Conservation (phyloP, 805 yeast species). For the Komagataella ulmi region DNA sequence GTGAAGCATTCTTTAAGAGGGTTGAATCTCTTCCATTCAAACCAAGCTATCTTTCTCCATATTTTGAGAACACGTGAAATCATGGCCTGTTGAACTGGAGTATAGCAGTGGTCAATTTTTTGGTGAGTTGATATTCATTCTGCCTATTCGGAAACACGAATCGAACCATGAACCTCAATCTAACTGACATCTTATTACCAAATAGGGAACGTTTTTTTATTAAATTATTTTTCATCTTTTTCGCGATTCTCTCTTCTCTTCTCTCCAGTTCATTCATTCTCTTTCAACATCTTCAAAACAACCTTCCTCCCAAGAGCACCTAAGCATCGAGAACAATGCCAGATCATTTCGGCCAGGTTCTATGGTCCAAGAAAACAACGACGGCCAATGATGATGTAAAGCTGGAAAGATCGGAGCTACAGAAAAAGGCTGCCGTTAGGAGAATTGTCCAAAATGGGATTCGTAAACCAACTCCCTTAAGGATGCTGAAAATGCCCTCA, state of each 20-base stretch:
- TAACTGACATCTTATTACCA: background rate
- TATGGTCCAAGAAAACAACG: background rate
- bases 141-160: too few relatives aligned
- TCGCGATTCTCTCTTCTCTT: background rate
- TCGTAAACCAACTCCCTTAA: background rate
- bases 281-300: background rate
- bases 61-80: too few relatives aligned
- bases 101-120: too few relatives aligned
- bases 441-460: background rate
- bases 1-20: too few relatives aligned
- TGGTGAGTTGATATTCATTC: too few relatives aligned
- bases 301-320: background rate
- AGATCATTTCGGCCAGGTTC: background rate
- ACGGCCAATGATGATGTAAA: background rate
- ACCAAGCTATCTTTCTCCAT: too few relatives aligned
- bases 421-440: constrained; percentile 1
- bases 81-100: too few relatives aligned
- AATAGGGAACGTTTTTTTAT: background rate
- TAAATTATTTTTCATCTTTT: background rate
- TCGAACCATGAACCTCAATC: background rate
- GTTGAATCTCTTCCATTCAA: too few relatives aligned
- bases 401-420: constrained; percentile 2
- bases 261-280: background rate
- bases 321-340: background rate
- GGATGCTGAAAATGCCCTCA: background rate